Conservation (phyloP, 1,139 yeast species). For the Fermentozyma sake region DNA sequence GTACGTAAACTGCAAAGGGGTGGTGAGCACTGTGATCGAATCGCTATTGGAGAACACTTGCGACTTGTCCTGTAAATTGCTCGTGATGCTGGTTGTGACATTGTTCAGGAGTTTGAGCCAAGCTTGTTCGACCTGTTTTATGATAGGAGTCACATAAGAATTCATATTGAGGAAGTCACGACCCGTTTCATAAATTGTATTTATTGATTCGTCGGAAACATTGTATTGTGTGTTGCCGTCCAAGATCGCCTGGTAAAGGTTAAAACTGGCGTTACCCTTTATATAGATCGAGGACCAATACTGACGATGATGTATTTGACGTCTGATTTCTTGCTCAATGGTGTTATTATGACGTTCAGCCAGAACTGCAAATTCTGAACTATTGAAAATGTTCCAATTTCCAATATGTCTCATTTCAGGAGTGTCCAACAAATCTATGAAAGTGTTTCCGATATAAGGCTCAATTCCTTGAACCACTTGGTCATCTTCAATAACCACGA, state of each 20-base stretch:
- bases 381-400: constrained; percentile 17
- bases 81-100: constrained; percentile 9
- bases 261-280: constrained; percentile 24
- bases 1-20: constrained; percentile 33
- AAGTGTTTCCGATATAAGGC: constrained; percentile 30
- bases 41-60: constrained; percentile 11
- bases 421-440: constrained; percentile 16
- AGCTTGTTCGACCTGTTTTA: constrained; percentile 14
- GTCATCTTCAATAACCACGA: constrained; percentile 40
- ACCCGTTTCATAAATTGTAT: constrained; percentile 37
- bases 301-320: constrained; percentile 40
- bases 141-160: constrained; percentile 21
- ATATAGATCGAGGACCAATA: constrained; percentile 45
- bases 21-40: constrained; percentile 20
- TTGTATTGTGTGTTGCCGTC: constrained; percentile 23
- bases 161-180: constrained; percentile 33
- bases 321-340: constrained; percentile 24
- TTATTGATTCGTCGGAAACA: constrained; percentile 20
- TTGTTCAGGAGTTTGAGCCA: constrained; percentile 14
- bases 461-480: constrained; percentile 19
- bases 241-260: constrained; percentile 24
- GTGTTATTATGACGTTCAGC: constrained; percentile 15
- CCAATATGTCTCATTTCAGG: constrained; percentile 16
- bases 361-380: constrained; percentile 9
- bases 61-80: constrained; percentile 8